These are phyloP conservation scores for Voacanga thouarsii DNA, from an alignment of 257 asterid species.

Conservation along the genomic window DNA sequence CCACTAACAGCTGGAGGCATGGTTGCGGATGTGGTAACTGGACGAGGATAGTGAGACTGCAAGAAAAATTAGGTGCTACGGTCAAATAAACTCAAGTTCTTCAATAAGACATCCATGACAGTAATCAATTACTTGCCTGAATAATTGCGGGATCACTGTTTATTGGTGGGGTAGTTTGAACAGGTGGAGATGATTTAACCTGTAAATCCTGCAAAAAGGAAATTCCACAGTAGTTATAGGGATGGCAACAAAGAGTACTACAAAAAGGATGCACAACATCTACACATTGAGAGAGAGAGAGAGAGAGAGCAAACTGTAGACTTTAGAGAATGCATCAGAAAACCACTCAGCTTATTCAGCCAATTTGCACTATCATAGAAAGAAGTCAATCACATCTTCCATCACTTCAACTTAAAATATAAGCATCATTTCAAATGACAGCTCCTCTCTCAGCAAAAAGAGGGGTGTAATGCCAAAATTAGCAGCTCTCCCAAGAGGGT, in stretches of 20 bases:
- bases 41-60: constrained; percentile 92
- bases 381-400: background rate
- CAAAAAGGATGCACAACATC: background rate
- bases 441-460: background rate
- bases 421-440: background rate
- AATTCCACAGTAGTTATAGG: constrained; percentile 8
- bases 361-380: background rate
- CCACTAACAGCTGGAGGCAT: constrained; percentile 60
- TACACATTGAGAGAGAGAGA: background rate
- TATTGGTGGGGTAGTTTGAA: constrained; percentile 56
- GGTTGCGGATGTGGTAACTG: constrained; percentile 57
- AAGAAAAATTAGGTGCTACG: constrained; percentile 14
- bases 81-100: constrained; percentile 21
- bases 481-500: background rate
- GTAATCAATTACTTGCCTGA: constrained; percentile 54
- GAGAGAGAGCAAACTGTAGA: background rate
- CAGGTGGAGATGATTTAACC: constrained; percentile 89
- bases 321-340: background rate
- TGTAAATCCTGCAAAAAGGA: constrained; percentile 73
- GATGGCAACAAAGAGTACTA: background rate
- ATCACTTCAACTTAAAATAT: background rate
- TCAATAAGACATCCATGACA: constrained; percentile 9
- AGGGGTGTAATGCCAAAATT: background rate
- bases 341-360: background rate
- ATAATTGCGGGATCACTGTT: constrained; percentile 93